Conservation (phyloP, 768 basidiomycete species). For the Auriscalpium vulgare region DNA sequence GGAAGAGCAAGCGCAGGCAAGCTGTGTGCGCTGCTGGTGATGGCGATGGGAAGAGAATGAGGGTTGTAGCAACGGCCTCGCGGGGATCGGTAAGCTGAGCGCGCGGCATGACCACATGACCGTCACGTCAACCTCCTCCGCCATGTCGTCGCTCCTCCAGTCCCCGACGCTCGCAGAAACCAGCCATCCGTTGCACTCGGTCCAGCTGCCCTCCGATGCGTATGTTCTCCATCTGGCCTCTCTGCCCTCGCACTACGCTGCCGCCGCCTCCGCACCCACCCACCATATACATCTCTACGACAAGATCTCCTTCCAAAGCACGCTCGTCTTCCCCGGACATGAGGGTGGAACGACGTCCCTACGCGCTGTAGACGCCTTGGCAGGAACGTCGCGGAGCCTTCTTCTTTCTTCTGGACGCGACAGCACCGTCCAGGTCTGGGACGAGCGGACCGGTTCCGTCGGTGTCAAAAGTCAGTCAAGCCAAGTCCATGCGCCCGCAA, state of each 20-base stretch:
- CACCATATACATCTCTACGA: conserved; percentile 65
- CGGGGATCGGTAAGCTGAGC: too few species aligned
- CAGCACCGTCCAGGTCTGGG: conserved; percentile 69
- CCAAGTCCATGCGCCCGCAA: background rate
- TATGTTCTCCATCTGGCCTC: conserved; percentile 58
- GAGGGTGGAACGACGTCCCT: conserved; percentile 49
- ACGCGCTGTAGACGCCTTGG: conserved; percentile 34
- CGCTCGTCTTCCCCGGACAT: conserved; percentile 50
- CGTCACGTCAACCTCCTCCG: background rate
- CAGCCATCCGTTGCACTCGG: conserved; percentile 23
- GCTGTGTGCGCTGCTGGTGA: conserved; percentile 13
- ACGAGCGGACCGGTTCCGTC: conserved; percentile 46
- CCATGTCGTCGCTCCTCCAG: conserved; percentile 26
- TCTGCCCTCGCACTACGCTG: conserved; percentile 44
- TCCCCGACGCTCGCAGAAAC: conserved; percentile 20
- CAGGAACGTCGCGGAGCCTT: conserved; percentile 31
- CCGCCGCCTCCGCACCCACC: conserved; percentile 52
- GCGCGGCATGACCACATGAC: too few species aligned
- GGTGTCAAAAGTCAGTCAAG: conserved; percentile 51
- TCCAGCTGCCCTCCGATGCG: conserved; percentile 31
- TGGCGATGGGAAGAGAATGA: conserved; percentile 14
- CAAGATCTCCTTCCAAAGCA: conserved; percentile 39
- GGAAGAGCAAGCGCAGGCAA: conserved; percentile 16
- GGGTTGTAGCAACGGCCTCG: background rate
- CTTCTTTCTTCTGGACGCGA: conserved; percentile 66